Evolutionary conservation across 2,329 filamentous ascomycete species (phyloP).

Genomic region (Xylaria sp.): DNA sequence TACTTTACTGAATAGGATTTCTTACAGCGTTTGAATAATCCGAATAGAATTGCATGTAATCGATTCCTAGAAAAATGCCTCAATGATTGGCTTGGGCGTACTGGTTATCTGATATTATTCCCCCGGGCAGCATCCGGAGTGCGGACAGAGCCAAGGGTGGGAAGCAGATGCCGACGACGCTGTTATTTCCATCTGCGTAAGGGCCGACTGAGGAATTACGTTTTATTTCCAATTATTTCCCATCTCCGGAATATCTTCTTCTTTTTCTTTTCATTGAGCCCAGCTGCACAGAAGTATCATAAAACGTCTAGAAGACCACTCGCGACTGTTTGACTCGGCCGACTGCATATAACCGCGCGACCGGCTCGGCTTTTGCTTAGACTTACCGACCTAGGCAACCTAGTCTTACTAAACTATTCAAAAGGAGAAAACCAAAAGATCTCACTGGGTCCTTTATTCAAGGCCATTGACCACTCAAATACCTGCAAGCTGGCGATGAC

Average conservation of each 20-base stretch:
- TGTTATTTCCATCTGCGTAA: background rate
- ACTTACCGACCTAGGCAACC: background rate
- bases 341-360: background rate
- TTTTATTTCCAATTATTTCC: too few species aligned
- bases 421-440: background rate
- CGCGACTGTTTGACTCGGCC: too few species aligned
- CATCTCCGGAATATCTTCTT: too few species aligned
- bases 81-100: background rate
- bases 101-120: background rate
- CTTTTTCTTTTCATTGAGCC: too few species aligned
- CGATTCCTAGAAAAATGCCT: background rate
- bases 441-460: background rate
- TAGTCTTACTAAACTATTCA: background rate
- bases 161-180: background rate
- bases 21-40: background rate
- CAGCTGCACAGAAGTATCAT: too few species aligned
- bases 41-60: background rate
- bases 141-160: too few species aligned
- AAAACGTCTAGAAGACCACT: too few species aligned
- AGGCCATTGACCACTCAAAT: background rate
- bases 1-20: conserved; percentile 5
- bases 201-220: too few species aligned
- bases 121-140: too few species aligned
- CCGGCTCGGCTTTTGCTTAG: background rate
- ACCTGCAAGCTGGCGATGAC: conserved; percentile 1